These are phyloP conservation scores for Pyrus bretschneideri DNA, from an alignment of 306 rosid genomes.

Conservation along the genomic window DNA sequence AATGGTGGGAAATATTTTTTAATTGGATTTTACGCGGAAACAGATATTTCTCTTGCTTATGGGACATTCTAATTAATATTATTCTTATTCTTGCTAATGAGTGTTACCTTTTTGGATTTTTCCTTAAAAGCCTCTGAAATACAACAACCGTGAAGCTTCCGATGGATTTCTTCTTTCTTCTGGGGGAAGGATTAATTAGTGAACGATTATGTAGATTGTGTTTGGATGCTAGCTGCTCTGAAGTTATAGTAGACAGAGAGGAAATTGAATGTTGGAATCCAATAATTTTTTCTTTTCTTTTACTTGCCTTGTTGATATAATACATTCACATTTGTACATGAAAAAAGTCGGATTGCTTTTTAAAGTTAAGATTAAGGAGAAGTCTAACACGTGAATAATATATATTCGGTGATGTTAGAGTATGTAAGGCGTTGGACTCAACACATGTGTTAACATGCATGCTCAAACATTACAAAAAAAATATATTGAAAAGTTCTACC, in stretches of 20 bases:
- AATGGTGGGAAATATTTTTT: not conserved
- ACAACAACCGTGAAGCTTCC: not conserved
- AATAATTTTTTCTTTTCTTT: not conserved
- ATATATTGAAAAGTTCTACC: no score
- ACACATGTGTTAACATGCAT: no score
- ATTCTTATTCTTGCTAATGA: not conserved
- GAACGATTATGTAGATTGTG: not conserved
- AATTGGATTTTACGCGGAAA: constrained; percentile 37
- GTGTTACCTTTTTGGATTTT: not conserved
- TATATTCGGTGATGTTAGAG: no score
- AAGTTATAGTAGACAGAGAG: not conserved
- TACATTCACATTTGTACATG: not conserved
- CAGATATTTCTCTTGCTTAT: not conserved
- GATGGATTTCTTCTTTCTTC: not conserved
- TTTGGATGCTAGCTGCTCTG: not conserved
- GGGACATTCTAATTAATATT: constrained; percentile 22
- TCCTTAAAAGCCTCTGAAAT: not conserved
- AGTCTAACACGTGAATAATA: not conserved
- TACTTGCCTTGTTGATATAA: not conserved
- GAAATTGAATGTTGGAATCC: not conserved
- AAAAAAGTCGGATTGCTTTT: not conserved
- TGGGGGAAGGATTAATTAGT: not conserved
- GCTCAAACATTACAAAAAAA: no score
- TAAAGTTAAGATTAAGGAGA: not conserved
- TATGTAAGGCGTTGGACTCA: no score